These are phyloP conservation scores for Rhodomyrtus psidioides DNA, from an alignment of 441 rosid species.

Conservation along the genomic window DNA sequence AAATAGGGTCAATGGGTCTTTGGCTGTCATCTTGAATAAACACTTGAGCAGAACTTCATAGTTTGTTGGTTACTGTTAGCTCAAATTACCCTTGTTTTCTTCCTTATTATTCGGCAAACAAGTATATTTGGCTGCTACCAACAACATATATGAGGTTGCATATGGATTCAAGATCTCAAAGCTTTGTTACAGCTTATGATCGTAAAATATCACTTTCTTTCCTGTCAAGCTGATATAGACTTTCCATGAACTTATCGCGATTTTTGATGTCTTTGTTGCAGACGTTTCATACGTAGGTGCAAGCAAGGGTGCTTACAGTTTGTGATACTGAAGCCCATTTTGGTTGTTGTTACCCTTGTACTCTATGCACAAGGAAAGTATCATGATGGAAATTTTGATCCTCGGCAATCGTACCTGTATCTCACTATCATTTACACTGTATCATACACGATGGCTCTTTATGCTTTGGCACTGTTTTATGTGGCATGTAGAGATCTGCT, in stretches of 20 bases:
- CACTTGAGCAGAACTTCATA: not conserved
- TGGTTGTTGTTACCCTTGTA: constrained; percentile 76
- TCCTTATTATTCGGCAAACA: not conserved
- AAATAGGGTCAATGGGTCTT: not conserved
- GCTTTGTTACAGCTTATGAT: not conserved
- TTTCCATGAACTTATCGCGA: not conserved
- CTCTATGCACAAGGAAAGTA: constrained; percentile 93
- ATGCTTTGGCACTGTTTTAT: constrained; percentile 83
- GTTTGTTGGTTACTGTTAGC: not conserved
- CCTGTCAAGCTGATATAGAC: not conserved
- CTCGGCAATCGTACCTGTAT: constrained; percentile 80
- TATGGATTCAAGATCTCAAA: not conserved
- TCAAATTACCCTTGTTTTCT: not conserved
- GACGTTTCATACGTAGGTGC: constrained; percentile 93
- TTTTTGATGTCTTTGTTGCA: constrained; percentile 19
- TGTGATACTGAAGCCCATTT: constrained; percentile 89
- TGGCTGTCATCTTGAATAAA: not conserved
- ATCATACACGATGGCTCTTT: constrained; percentile 88
- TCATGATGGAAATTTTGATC: constrained; percentile 92
- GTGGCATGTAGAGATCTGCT: constrained; percentile 97
- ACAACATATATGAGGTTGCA: not conserved
- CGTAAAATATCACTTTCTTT: not conserved
- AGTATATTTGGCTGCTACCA: not conserved
- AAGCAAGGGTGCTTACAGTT: constrained; percentile 98
- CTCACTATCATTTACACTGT: constrained; percentile 88